Conservation (phyloP, 441 rosid genomes). For the Jatropha podagrica region DNA sequence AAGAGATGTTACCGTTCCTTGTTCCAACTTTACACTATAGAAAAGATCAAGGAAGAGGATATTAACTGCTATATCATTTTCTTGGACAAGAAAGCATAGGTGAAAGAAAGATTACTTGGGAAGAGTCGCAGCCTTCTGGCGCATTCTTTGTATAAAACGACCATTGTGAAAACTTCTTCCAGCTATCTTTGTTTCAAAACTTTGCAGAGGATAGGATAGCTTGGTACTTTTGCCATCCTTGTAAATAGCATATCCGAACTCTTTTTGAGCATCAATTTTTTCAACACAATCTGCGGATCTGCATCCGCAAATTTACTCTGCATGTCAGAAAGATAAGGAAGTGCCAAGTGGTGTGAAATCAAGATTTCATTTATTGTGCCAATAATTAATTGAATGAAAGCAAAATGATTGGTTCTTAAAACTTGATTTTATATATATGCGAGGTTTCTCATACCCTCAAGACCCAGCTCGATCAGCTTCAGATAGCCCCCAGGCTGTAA, state of each 20-base stretch:
- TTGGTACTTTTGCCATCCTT: constrained; percentile 33
- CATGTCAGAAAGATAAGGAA: background rate
- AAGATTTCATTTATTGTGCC: background rate
- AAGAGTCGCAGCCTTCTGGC: constrained; percentile 4
- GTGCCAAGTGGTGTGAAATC: too few species aligned
- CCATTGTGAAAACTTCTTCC: constrained; percentile 78
- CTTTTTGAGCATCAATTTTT: constrained; percentile 60
- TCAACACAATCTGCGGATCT: constrained; percentile 76
- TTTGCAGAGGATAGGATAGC: constrained; percentile 62
- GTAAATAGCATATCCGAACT: constrained; percentile 69
- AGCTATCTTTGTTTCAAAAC: constrained; percentile 52
- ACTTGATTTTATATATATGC: background rate
- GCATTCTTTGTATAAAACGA: constrained; percentile 66
- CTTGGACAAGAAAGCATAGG: background rate
- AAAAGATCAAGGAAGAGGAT: background rate
- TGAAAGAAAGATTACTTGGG: background rate
- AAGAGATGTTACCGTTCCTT: constrained; percentile 71
- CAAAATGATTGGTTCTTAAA: background rate
- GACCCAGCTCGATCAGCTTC: constrained; percentile 22
- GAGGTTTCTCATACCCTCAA: constrained; percentile 9
- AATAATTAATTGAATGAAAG: background rate
- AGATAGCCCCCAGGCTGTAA: constrained; percentile 24
- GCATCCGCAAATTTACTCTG: constrained; percentile 3
- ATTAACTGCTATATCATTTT: background rate
- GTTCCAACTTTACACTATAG: constrained; percentile 54